Base-by-base conservation (phyloP, 192 early-diverging fungal genomes). In the Backusella australiensis region DNA sequence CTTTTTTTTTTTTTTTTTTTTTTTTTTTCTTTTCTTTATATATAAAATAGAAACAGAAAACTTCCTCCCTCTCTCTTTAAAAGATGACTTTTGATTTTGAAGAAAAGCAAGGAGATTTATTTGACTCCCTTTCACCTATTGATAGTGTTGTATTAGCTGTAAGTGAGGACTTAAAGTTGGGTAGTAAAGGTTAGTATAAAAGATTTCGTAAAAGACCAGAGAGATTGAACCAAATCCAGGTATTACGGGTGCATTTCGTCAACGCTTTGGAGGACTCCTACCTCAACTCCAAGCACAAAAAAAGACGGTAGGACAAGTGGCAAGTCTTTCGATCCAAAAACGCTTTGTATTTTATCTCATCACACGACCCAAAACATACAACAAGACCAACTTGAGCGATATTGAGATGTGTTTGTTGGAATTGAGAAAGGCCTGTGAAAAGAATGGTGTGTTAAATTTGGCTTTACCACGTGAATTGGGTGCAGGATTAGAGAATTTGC, bases 291-390 rank as follows among this genome's bases (percentile, higher is more conserved):
- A 68, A 44, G 32, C 56, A 29, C 82, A 81, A 29, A 59, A 75
- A 36, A 78, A 78, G 42, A 34, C 63, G 15, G 73, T 78, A 15
- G 82, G 76, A 6, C 39, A 83, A 38, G 76, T 83, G 2, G 79
- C 76, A 14, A 72, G 32, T 26, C 74, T 81, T 52, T 35, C 74
- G 19, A 15, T 74, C 3, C 32, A 73, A 71, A 75, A 42, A 26
- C 73, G 56, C 29, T 74, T 75, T 36, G 80, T 81, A 49, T 83
- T 83, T 39, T 83, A 83, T 59, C 59, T 83, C 15, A 81, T 81
- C 12, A 78, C 82, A 26, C 75, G 77, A 34, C 46, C 73, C 65
- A 74, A 53, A 39, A 63, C 34, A 21, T 83, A 39, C 36, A 72
- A 78, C 32, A 74, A 49, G 72, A 69, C 82, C 29, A 78, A 49